Base-by-base conservation (phyloP, 331 rosid species). In the Spiraea crenata region DNA sequence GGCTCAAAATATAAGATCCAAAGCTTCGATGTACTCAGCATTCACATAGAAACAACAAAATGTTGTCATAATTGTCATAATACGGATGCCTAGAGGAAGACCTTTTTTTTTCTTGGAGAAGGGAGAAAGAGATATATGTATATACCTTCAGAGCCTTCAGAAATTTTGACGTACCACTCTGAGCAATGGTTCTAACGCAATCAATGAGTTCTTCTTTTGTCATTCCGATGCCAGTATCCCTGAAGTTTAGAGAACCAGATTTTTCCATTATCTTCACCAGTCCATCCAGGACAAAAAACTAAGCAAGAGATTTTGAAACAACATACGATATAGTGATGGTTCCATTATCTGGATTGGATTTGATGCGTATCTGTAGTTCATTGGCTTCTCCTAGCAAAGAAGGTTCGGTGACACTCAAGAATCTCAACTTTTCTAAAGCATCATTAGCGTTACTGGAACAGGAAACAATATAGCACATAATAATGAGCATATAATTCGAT, bases 221-320 rank as follows among this genome's bases (percentile, higher is more conserved):
- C 96, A 95, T 95, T 79, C 99, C 99, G 81, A 95, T 89, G 65
- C 99, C 99, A 79, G 99, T 87, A 80, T 95, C 99, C 31, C 99
- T 95, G 82, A 64, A 58, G 17, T 31, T 69, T 57, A 74, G 47
- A 74, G 11, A 68, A 34, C 0, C 5, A 20, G 64, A 63, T 67
- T 75, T 77, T n/a, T n/a, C 57, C 50, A 79, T 65, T 52, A 62
- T 13, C 46, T 63, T 62, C 19, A 60, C 58, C 15, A 5, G 15
- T 5, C 49, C 71, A 58, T 40, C 75, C 31, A 35, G 11, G 40
- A 54, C 46, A 44, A 67, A 56, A 39, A 39, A 34, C 13, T 0
- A 17, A 50, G 44, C 45, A 5, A 52, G n/a, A 79, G 45, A 9
- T 54, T 54, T 37, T 54, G 56, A 60, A 48, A 31, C 35, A 14